phyloP scores from a whole-genome alignment of 345 rosid genomes.

The Firmiana major region DNA sequence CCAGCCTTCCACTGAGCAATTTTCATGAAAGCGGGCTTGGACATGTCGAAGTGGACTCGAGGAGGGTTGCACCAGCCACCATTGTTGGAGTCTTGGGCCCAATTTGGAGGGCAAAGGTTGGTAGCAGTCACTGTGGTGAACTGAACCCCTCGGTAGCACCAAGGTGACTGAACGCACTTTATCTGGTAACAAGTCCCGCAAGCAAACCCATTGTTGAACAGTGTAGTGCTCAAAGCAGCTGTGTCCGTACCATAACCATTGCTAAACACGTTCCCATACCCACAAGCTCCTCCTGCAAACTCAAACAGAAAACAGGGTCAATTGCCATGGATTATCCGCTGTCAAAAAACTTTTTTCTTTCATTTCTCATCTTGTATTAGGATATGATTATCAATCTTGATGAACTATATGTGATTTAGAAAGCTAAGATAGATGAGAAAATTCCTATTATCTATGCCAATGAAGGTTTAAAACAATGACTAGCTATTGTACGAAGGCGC shows the following conservation, averaged over 20 bases:
- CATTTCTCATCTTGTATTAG: too few species aligned
- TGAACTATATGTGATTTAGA: background rate
- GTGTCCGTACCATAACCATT: slow-evolving; percentile 70
- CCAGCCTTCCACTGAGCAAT: slow-evolving; percentile 87
- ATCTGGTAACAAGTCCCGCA: slow-evolving; percentile 81
- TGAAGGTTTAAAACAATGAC: background rate
- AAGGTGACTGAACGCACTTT: slow-evolving; percentile 48
- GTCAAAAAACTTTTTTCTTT: too few species aligned
- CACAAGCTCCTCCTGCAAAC: slow-evolving; percentile 79
- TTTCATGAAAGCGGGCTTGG: slow-evolving; percentile 87
- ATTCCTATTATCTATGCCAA: too few species aligned
- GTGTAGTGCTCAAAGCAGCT: slow-evolving; percentile 59
- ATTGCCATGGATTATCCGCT: too few species aligned
- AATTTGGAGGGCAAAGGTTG: slow-evolving; percentile 84
- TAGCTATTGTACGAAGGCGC: too few species aligned
- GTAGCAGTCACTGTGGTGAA: slow-evolving; percentile 67
- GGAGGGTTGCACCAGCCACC: slow-evolving; percentile 99
- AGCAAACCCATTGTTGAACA: slow-evolving; percentile 69
- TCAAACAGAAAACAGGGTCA: background rate
- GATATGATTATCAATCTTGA: too few species aligned
- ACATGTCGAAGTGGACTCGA: slow-evolving; percentile 71
- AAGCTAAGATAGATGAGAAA: background rate
- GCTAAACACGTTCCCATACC: slow-evolving; percentile 60
- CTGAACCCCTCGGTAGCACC: slow-evolving; percentile 39
- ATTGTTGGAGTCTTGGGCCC: slow-evolving; percentile 48